Evolutionary conservation across 2,329 filamentous ascomycete genomes (phyloP), one percentile per base, ranked within the genome.

Genomic region (Sclerotinia subarctica): DNA sequence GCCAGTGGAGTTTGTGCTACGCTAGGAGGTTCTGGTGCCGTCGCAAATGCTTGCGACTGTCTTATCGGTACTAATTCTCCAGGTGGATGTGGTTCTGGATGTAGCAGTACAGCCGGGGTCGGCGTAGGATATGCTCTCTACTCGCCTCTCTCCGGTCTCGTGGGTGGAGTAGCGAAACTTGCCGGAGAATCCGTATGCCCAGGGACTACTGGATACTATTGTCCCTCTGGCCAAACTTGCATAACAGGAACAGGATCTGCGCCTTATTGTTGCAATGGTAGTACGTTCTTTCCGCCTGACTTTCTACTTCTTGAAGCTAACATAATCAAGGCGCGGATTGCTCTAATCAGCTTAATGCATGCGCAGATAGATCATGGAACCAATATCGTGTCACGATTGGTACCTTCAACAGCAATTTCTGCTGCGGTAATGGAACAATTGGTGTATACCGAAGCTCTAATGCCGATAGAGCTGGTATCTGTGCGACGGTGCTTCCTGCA

Each of bases 131-230:
- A 38, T 26, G 46, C 59, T 17, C 46, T 63, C 8, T 26, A 52
- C 7, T 38, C 59, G 7, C 59, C 59, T 38, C 13, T 63, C 6
- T 62, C 59, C 1, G 11, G 21, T 19, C 24, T 62, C 15, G 6
- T 63, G 1, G 46, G 59, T 21, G 8, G 46, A 5, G 32, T 51
- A 26, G 46, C 46, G 38, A 63, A 42, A 15, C 21, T 63, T 38
- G 59, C 46, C 26, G 32, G 59, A 5, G 32, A 62, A 62, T 62
- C 59, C 0, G 46, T 51, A 7, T 62, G 59, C 13, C 29, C 46
- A 26, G 59, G 59, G 8, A 62, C 29, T 7, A 49, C 46, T 26
- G 46, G 46, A 38, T 62, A 63, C 38, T 63, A 51, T 51, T 63
- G 59, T 51, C 59, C 29, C 21, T 38, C 46, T 7, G 29, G 46